Percentiles rank a stretch among this genome's conserved stretches.
These are phyloP conservation scores for Pythium sukuiense DNA, from an alignment of 352 stramenopile species.

Conservation along the genomic window DNA sequence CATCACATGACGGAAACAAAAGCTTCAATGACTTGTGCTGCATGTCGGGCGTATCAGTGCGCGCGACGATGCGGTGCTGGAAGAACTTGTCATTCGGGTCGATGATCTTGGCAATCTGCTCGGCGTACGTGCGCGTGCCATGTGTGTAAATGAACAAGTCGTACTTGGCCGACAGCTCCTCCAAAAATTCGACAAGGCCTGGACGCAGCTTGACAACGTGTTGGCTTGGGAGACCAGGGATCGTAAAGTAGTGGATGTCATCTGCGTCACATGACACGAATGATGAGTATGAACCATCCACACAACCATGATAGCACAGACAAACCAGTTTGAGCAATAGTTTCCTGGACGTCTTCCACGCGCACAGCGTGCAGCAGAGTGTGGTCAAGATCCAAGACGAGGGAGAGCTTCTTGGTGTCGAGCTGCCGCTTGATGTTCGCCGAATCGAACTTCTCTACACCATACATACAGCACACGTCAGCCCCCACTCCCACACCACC, in stretches of 20 bases:
- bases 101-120: conserved; percentile 93
- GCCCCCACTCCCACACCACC: conserved; percentile 28
- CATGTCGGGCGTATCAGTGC: conserved; percentile 86
- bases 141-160: conserved; percentile 96
- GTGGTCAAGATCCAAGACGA: conserved; percentile 97
- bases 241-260: conserved; percentile 78
- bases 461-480: conserved; percentile 33
- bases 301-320: not conserved
- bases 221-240: conserved; percentile 61
- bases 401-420: conserved; percentile 88
- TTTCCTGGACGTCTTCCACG: conserved; percentile 60
- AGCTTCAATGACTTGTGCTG: conserved; percentile 86
- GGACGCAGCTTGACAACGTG: conserved; percentile 95
- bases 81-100: conserved; percentile 81
- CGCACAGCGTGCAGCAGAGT: conserved; percentile 95
- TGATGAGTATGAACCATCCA: not conserved
- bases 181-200: conserved; percentile 88
- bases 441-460: conserved; percentile 82
- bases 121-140: conserved; percentile 92
- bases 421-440: conserved; percentile 88
- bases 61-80: conserved; percentile 84
- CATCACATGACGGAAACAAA: conserved; percentile 82
- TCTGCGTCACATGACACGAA: conserved; percentile 31
- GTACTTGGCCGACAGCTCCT: conserved; percentile 78
- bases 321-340: conserved; percentile 58